Evolutionary conservation across 2,329 filamentous ascomycete genomes (phyloP), one percentile per base, ranked within the genome.

Genomic region (Diatrype stigma): DNA sequence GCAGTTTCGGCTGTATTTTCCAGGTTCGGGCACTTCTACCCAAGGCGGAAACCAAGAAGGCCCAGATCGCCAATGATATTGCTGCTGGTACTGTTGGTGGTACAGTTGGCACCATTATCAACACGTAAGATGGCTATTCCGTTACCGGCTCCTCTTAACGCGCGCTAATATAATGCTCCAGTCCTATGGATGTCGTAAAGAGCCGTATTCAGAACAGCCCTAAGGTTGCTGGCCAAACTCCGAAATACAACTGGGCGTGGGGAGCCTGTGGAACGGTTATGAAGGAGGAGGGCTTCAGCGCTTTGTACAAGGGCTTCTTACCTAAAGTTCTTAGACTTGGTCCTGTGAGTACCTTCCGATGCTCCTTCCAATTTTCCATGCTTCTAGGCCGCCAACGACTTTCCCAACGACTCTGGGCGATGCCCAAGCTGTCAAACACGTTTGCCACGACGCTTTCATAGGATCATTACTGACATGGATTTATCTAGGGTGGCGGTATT

Each of bases 171-270:
- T 5, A 7, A 32, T 35, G 26, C 12, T 44, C 22, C n/a, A 44
- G 40, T 4, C 91, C 92, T 51, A 86, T 96, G 84, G 92, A 97
- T 66, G 93, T 97, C 19, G 92, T 97, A 75, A 99, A 99, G 82
- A 95, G 89, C 59, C 87, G 94, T 57, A 99, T 99, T 61, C 94
- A 99, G 74, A 99, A 99, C 75, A 90, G 84, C 50, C 80, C 89
- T 59, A 93, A 89, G 78, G 76, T 96, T 37, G 70, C 87, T n/a
- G 94, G 94, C 5, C 78, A 82, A 49, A 74, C 84, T 21, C 89
- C 89, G 67, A 99, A 99, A 81, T 99, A 99, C 78, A 96, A 97
- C 82, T 99, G 94, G 94, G 94, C 94, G 30, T 96, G 86, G 82
- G 89, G 90, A 45, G 85, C 90, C 21, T 78, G 96, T 47, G 86